Base-by-base conservation (phyloP, 805 yeast species). In the Torulaspora maleeae region DNA sequence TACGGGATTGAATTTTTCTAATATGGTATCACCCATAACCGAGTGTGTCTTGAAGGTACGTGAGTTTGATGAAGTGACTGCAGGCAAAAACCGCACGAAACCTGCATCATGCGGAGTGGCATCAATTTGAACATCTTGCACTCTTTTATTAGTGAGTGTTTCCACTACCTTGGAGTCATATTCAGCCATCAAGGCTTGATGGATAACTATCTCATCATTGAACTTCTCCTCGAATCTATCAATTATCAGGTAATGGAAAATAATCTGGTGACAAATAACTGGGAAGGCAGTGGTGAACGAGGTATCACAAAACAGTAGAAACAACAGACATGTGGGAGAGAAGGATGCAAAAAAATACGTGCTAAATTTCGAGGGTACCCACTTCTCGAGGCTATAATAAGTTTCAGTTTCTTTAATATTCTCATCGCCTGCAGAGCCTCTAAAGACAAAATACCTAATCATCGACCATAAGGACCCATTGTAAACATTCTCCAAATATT, bases 351-450 rank as follows among this genome's bases (percentile, higher is more conserved):
- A 71, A 2, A 83, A 53, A 38, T 69, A 64, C 5, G 83, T 67
- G 27, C 72, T 72, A 58, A 82, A 80, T 50, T 70, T 70, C 0
- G 83, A 73, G 0, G 91, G 91, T 35, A 71, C 69, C 95, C 95
- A 85, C 40, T 83, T 75, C 15, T 65, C 67, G 34, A 85, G 60
- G 46, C 77, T 75, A 78, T 83, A 83, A 27, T 73, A 72, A 16
- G 67, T 66, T 24, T 68, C 66, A 25, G 68, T 56, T 17, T 48
- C 50, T 1, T 33, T 39, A 11, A 15, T 34, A 27, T 35, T 34
- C 7, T 34, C 35, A 25, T 35, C 35, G 27, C 11, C 11, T 24
- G 12, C 38, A 24, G 49, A 55, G 10, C 36, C 38, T 2, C 48
- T 49, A 27, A 34, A 33, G 17, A 61, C 19, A 11, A 53, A 45